These are phyloP conservation scores for Claviceps sp. DNA, from an alignment of 2,329 filamentous ascomycete genomes.

Conservation along the genomic window DNA sequence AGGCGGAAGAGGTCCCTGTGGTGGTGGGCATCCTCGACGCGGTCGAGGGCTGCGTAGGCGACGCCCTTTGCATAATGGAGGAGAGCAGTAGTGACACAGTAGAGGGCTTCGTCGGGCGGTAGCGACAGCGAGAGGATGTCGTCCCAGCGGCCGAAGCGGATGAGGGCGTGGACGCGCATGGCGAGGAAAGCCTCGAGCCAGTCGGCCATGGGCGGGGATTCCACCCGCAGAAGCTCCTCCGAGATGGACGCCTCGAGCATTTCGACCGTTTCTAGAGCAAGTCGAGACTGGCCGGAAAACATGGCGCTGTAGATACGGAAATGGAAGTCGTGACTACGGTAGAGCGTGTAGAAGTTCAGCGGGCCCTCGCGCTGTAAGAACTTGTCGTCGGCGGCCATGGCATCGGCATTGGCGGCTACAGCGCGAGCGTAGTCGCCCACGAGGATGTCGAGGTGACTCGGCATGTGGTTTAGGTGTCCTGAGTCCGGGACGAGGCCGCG, in stretches of 20 bases:
- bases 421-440: slow-evolving; percentile 57
- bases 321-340: slow-evolving; percentile 62
- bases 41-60: slow-evolving; percentile 46
- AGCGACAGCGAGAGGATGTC: slow-evolving; percentile 45
- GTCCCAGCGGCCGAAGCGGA: slow-evolving; percentile 62
- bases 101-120: slow-evolving; percentile 45
- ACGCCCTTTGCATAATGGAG: slow-evolving; percentile 55
- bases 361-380: slow-evolving; percentile 46
- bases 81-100: slow-evolving; percentile 57
- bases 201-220: slow-evolving; percentile 63
- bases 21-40: slow-evolving; percentile 38
- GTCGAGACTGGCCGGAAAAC: slow-evolving; percentile 53
- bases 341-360: slow-evolving; percentile 64
- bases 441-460: slow-evolving; percentile 61
- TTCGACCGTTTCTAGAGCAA: slow-evolving; percentile 46
- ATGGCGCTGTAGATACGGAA: slow-evolving; percentile 66
- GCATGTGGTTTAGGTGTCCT: slow-evolving; percentile 65
- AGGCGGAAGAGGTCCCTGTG: slow-evolving; percentile 37
- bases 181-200: slow-evolving; percentile 61
- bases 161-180: slow-evolving; percentile 53
- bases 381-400: slow-evolving; percentile 54
- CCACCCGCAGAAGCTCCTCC: slow-evolving; percentile 46
- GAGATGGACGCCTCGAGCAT: slow-evolving; percentile 50
- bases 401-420: slow-evolving; percentile 52
- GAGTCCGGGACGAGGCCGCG: slow-evolving; percentile 53